A percentile compares a stretch with the other conserved stretches of the same genome.
Conservation (phyloP, 768 basidiomycete species). For the Guyanaporus albipodus region DNA sequence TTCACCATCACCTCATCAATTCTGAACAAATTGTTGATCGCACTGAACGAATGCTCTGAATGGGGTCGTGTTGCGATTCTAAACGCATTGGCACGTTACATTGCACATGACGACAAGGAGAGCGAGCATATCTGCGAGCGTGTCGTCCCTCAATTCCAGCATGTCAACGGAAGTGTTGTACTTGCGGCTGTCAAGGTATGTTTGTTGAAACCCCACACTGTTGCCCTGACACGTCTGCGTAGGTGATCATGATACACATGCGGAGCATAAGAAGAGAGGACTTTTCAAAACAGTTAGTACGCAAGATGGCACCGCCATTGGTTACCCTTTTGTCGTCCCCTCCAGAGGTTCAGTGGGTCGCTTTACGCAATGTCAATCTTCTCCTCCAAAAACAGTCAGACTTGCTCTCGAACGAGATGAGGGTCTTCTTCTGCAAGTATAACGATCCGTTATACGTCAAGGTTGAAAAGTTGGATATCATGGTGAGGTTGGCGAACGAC, state of each 20-base stretch:
- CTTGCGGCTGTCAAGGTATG: conserved; percentile 91
- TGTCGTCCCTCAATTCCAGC: conserved; percentile 97
- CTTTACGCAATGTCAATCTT: conserved; percentile 93
- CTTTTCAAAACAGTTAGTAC: conserved; percentile 75
- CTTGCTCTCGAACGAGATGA: conserved; percentile 91
- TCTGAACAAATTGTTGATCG: conserved; percentile 87
- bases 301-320: conserved; percentile 96
- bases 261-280: conserved; percentile 77
- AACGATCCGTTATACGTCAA: conserved; percentile 99
- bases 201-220: background rate
- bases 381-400: conserved; percentile 91
- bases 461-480: conserved; percentile 96
- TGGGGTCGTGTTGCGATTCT: conserved; percentile 97
- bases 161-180: conserved; percentile 93
- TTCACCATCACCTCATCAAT: conserved; percentile 83
- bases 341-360: conserved; percentile 98
- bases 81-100: conserved; percentile 81
- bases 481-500: conserved; percentile 89
- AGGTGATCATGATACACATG: conserved; percentile 99
- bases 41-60: conserved; percentile 96
- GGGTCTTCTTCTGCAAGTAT: conserved; percentile 99
- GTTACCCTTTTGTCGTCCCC: conserved; percentile 96
- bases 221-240: background rate
- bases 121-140: conserved; percentile 99
- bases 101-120: conserved; percentile 84